Conservation (phyloP, 2,329 filamentous ascomycete species). For the Albophoma yamanashiensis region DNA sequence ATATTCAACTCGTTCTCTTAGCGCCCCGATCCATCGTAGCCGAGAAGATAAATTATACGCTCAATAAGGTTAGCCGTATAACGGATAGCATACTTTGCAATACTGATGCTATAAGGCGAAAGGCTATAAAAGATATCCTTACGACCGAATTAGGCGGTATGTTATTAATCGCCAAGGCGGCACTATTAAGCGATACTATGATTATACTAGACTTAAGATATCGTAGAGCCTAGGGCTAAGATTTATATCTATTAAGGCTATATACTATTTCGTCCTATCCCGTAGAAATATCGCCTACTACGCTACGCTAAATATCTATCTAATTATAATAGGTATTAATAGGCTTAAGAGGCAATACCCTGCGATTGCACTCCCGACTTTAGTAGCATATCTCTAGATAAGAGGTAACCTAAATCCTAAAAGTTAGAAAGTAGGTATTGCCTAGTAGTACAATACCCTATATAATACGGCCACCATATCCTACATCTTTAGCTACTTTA, state of each 20-base stretch:
- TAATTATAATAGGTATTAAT: neutral
- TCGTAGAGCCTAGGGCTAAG: neutral
- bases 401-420: neutral
- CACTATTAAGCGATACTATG: neutral
- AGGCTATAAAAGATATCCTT: neutral
- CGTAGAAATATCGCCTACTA: neutral
- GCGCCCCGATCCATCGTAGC: neutral
- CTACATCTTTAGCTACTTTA: no score
- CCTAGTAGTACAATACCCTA: no score
- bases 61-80: neutral
- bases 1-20: neutral
- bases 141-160: neutral
- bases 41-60: neutral
- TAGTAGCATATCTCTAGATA: neutral
- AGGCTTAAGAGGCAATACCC: neutral
- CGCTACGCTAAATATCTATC: neutral
- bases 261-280: neutral
- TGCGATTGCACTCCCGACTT: neutral
- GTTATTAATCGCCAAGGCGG: neutral
- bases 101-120: neutral
- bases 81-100: neutral
- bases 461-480: no score
- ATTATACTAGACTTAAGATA: neutral
- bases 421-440: neutral
- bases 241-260: neutral